Evolutionary conservation across 2,329 filamentous ascomycete genomes (phyloP), one percentile per base, ranked within the genome.

Genomic region (Pezicula radicicola): DNA sequence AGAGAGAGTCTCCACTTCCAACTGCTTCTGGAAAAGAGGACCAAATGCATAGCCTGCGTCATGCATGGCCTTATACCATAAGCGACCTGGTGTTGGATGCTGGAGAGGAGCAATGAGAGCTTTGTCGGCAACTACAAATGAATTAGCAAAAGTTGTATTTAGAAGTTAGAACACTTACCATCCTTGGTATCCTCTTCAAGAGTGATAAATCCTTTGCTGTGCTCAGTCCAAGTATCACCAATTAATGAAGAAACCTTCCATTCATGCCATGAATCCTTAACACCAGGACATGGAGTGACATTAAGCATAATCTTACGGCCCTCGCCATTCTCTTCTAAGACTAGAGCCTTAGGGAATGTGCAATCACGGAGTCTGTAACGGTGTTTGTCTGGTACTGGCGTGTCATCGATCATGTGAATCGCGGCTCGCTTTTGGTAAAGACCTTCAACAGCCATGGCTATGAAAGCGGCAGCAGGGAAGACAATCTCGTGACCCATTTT

Each of bases 1-100:
- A 19, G 45, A 47, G 4, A 47, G 33, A 10, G 45, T 36, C 25
- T 47, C 45, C 16, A 47, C 42, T 28, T 47, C 45, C 7, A 50
- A 16, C 15, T 39, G 18, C 12, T 46, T 42, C 36, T 40, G 35
- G 35, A 49, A 49, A 8, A 40, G 16, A 41, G 47, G 47, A 13
- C 35, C 33, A 19, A 37, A 54, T 10, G 37, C 18, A n/a, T 46
- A 51, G 8, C 21, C 19, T 12, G 52, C 46, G 6, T 28, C 19
- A 10, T 41, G 25, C 28, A 57, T 49, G 18, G 35, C 9, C 51
- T 53, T 47, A 27, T 35, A 21, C 50, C 50, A 55, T 6, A 42
- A 18, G 15, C 18, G 19, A n/a, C 42, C 46, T 15, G 46, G 16
- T 19, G 46, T 50, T 3, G 49, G 16, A 42, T 40, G 15, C 18